Base-by-base conservation (phyloP, 208 protist genomes). In the Leishmania amazonensis region DNA sequence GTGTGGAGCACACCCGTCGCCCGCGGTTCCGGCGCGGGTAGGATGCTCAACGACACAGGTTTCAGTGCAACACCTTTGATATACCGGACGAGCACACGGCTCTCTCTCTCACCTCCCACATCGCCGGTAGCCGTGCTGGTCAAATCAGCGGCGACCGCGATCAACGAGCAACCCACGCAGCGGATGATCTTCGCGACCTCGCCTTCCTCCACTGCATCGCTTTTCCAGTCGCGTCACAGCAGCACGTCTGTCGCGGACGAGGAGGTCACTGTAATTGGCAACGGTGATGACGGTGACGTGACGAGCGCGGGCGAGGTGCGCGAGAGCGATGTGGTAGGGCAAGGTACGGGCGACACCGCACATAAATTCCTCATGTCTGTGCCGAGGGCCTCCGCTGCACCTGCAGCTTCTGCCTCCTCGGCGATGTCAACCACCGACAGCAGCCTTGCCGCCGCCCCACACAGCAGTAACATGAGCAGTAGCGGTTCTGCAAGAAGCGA, bases 1-100 rank as follows among this genome's bases (percentile, higher is more conserved):
- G 83, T 86, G 21, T 86, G 83, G 83, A 86, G 78, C 74, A 86
- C 83, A 51, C 83, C 83, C 1, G 47, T 49, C 21, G 53, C 78
- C 3, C 83, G 83, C 3, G 83, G 83, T 38, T 75, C 78, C 2
- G 83, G 45, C 1, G 45, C 9, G 53, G 78, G 62, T 3, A 64
- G 58, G 19, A 65, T 54, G 31, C n/a, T 79, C 6, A 40, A 40
- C n/a, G 83, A 86, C 40, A 77, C 11, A 21, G 83, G 67, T 42
- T 42, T 79, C 24, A 71, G 75, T 47, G 74, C 78, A 38, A 86
- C 83, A 9, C 83, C 83, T 76, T 47, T 83, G 47, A 82, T 73
- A 31, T 82, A 86, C 57, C 83, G 83, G 38, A 83, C 83, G 40
- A 79, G 75, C 40, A 80, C 83, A 42, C 83, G 57, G 28, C 40